phyloP scores from a whole-genome alignment of 768 basidiomycete species.

The Tricholoma bakamatsutake region DNA sequence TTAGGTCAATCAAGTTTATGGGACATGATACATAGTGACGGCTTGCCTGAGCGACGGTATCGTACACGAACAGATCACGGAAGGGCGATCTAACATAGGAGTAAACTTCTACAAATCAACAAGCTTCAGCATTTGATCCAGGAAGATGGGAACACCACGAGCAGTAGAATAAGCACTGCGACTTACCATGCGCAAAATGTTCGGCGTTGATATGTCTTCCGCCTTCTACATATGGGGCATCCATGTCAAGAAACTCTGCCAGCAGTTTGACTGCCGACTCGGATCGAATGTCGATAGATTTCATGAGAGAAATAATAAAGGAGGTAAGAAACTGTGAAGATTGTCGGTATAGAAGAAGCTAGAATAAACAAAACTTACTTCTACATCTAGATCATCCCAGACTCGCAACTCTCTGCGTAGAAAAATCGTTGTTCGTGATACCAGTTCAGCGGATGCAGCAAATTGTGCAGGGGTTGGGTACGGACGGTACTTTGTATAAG shows the following conservation, averaged over 20 bases:
- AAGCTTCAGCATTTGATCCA: not conserved
- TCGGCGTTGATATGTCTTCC: constrained; percentile 69
- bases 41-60: constrained; percentile 72
- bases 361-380: constrained; percentile 41
- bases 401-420: constrained; percentile 81
- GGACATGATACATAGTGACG: not conserved
- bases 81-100: constrained; percentile 86
- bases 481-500: constrained; percentile 81
- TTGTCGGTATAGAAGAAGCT: not conserved
- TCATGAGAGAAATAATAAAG: constrained; percentile 86
- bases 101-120: constrained; percentile 63
- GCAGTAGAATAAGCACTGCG: not conserved
- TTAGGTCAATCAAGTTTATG: constrained; percentile 7
- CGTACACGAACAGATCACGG: constrained; percentile 78
- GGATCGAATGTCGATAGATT: constrained; percentile 87
- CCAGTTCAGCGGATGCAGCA: constrained; percentile 63
- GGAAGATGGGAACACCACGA: not conserved
- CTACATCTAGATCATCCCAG: constrained; percentile 87
- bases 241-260: constrained; percentile 85
- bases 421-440: constrained; percentile 74
- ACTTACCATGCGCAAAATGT: constrained; percentile 88
- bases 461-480: constrained; percentile 87
- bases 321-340: constrained; percentile 72
- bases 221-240: constrained; percentile 49
- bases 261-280: constrained; percentile 80